phyloP scores from a whole-genome alignment of 1,284 basidiomycete genomes.

The Pyrrhoderma lamaoense region DNA sequence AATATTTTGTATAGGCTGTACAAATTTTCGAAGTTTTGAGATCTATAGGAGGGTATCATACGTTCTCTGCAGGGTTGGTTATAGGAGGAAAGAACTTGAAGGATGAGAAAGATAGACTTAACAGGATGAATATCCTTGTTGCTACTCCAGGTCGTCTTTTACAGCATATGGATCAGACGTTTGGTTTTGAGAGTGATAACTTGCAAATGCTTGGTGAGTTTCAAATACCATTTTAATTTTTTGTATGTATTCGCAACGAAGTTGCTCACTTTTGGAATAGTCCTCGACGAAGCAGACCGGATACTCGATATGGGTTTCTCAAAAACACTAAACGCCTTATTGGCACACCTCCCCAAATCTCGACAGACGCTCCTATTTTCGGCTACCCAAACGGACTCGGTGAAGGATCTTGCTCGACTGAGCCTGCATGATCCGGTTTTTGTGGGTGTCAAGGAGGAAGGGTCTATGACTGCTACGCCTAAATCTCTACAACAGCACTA shows the following conservation, averaged over 20 bases:
- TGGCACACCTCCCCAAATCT: conserved; percentile 78
- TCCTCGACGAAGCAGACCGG: conserved; percentile 95
- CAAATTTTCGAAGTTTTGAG: conserved; percentile 97
- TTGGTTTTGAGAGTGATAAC: conserved; percentile 88
- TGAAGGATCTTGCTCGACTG: conserved; percentile 84
- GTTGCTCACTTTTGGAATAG: conserved; percentile 33
- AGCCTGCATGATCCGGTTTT: conserved; percentile 81
- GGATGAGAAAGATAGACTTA: conserved; percentile 83
- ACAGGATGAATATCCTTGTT: conserved; percentile 95
- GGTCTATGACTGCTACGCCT: conserved; percentile 41
- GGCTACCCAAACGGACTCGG: conserved; percentile 91
- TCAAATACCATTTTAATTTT: background rate
- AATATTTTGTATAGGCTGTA: conserved; percentile 55
- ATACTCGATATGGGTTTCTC: conserved; percentile 96
- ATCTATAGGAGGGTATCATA: conserved; percentile 85
- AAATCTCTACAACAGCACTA: conserved; percentile 88
- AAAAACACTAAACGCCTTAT: conserved; percentile 82
- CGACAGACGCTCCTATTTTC: conserved; percentile 96
- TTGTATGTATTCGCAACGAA: background rate
- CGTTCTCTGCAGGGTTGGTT: conserved; percentile 91
- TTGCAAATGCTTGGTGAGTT: conserved; percentile 82
- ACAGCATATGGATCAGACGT: conserved; percentile 98
- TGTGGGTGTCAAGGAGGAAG: conserved; percentile 57
- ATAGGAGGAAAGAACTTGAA: conserved; percentile 97
- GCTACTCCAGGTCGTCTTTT: conserved; percentile 92